Evolutionary conservation across 2,329 filamentous ascomycete genomes (phyloP), one percentile per base, ranked within the genome.

Genomic region (Colletotrichum cuscutae): DNA sequence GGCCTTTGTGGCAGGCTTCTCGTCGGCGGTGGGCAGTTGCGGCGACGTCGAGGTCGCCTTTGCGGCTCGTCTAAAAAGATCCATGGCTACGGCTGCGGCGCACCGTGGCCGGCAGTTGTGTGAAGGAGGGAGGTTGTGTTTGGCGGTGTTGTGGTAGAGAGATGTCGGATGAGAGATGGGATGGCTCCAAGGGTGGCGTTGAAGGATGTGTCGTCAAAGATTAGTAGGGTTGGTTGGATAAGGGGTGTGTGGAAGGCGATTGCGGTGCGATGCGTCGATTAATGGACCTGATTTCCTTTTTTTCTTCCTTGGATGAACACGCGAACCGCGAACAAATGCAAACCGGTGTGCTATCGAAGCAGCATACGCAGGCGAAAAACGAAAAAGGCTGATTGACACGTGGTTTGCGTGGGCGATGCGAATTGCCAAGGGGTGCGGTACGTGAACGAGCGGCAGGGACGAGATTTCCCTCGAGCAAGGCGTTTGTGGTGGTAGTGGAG

Each of bases 11-110:
- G 53, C 65, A 78, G 82, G 70, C 80, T 89, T 90, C 77, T 89
- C 87, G 76, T 89, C 87, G 61, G 83, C 77, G 26, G 87, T 85
- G 30, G 88, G 88, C 19, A 89, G 84, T 73, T 84, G 83, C 32
- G 83, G 78, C 77, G 82, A 79, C 61, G 81, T 79, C 65, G 81
- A 78, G 68, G 82, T 86, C 81, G 86, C 85, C 81, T 84, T 86
- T 74, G 85, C 85, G 75, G 87, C 87, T 79, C 89, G 87, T 78
- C 88, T 84, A 78, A 90, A 84, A 79, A 90, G 81, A 86, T 91
- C 89, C 89, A 90, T 91, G 80, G 76, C 26, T 65, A 57, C 26
- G 60, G 32, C 56, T 71, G 52, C 30, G 66, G 46, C 56, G 60
- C 59, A 64, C 35, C 64, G 63, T 74, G 59, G 72, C 68, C 61